Percentiles rank a stretch among this genome's conserved stretches.
Evolutionary conservation across 306 rosid species (phyloP).

Genomic region (Cucurbita moschata): DNA sequence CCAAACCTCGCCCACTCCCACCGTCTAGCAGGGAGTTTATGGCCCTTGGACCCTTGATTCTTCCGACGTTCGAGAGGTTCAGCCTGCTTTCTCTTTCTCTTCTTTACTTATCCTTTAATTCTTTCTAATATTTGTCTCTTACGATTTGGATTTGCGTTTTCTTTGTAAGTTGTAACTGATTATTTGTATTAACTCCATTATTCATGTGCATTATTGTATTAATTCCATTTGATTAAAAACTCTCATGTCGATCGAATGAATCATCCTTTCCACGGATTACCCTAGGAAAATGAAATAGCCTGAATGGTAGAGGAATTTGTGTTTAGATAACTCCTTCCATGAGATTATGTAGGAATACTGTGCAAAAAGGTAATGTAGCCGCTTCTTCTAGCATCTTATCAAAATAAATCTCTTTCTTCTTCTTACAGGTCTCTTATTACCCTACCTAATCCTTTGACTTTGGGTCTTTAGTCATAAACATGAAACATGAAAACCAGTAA

Average conservation of each 20-base stretch:
- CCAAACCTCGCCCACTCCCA: slow-evolving; percentile 23
- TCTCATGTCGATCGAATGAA: too few species aligned
- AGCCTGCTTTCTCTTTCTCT: background rate
- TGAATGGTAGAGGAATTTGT: background rate
- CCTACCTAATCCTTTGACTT: background rate
- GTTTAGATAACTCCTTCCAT: background rate
- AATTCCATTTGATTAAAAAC: too few species aligned
- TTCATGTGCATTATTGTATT: background rate
- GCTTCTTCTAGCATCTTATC: background rate
- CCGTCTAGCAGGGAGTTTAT: slow-evolving; percentile 53
- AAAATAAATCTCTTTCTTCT: background rate
- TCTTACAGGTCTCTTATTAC: background rate
- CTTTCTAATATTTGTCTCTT: background rate
- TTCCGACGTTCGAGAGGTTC: slow-evolving; percentile 64
- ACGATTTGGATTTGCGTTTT: background rate
- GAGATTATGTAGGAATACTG: background rate
- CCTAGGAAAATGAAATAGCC: background rate
- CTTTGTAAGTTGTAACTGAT: background rate
- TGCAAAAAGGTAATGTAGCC: background rate
- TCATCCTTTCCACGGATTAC: too few species aligned
- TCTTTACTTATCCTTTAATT: too few species aligned
- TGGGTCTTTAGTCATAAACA: background rate
- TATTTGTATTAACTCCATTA: background rate
- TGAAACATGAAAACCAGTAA: background rate
- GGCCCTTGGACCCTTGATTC: slow-evolving; percentile 81